A percentile compares a stretch with the other conserved stretches of the same genome.
Conservation (phyloP, 495 filamentous ascomycete genomes). For the Penicillium alfredii region DNA sequence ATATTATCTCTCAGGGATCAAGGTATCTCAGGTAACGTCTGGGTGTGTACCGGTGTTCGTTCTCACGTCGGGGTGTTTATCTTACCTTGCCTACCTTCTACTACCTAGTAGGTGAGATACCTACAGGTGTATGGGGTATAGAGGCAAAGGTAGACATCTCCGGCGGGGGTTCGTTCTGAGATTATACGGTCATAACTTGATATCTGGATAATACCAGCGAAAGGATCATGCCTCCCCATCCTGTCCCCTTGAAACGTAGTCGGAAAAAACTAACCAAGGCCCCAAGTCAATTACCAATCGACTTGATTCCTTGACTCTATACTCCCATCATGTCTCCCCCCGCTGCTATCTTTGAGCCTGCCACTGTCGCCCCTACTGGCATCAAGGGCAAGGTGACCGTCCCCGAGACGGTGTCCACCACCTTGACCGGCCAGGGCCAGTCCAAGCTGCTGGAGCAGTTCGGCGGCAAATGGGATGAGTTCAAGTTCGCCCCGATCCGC, state of each 20-base stretch:
- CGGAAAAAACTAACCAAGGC: constrained; percentile 31
- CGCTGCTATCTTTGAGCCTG: constrained; percentile 48
- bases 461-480: constrained; percentile 65
- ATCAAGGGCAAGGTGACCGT: constrained; percentile 43
- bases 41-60: constrained; percentile 67
- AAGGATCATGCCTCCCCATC: constrained; percentile 80
- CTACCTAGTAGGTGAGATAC: too few relatives aligned
- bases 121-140: too few relatives aligned
- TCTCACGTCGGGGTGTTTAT: constrained; percentile 22
- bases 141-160: too few relatives aligned
- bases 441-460: constrained; percentile 56
- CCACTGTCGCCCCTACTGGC: constrained; percentile 33
- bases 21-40: constrained; percentile 58
- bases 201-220: constrained; percentile 99
- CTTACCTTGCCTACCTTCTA: too few relatives aligned
- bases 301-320: constrained; percentile 22
- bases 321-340: constrained; percentile 67
- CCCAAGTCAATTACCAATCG: constrained; percentile 31
- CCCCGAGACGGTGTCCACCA: constrained; percentile 33
- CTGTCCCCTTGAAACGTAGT: constrained; percentile 26
- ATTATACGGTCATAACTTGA: constrained; percentile 97
- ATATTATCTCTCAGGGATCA: constrained; percentile 43
- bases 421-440: constrained; percentile 31
- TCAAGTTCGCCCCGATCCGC: constrained; percentile 78
- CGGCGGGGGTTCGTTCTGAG: constrained; percentile 64